Base-by-base conservation (phyloP, 2,329 filamentous ascomycete genomes). In the Blastomyces gilchristii region DNA sequence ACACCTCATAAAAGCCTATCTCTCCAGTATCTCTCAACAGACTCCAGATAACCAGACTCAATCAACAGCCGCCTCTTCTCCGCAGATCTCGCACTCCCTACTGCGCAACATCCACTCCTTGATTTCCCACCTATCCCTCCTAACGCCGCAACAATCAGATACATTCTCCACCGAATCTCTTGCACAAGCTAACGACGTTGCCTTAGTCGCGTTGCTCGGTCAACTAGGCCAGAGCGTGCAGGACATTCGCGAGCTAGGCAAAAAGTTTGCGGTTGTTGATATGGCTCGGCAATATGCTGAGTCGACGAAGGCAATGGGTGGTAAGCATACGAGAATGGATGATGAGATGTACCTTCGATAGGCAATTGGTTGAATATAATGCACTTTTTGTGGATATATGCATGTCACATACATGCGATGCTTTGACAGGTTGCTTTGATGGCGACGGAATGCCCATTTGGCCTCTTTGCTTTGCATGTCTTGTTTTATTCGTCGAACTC, bases 21-120 rank as follows among this genome's bases (percentile, higher is more conserved):
- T 99, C 57, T 80, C 87, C 66, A 83, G 82, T 16, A 82, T 94
- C 1, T 88, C 54, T 22, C n/a, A 58, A 43, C 18, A 58, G 41
- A 18, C 5, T 3, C 16, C 18, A 25, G 37, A 41, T n/a, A 43
- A 25, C 22, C 34, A 81, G 84, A 8, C 7, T 80, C 81, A 58
- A 79, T 50, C 70, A 63, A 65, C 71, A 31, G 63, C 67, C 64
- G 58, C 69, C 66, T 70, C 61, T 70, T 67, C 58, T 61, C 71
- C 63, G 67, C 71, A 58, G 65, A 68, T 81, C 71, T 73, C 90
- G 7, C 83, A 91, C 70, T 82, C 85, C 1, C 87, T 97, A 52
- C 85, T 99, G 41, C 91, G 94, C 65, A 90, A 90, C 67, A 91
- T 97, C 66, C 89, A 92, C 71, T 88, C 92, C 1, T 86, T 97